Conservation (phyloP, 768 basidiomycete species). For the Hemileccinum impolitum region DNA sequence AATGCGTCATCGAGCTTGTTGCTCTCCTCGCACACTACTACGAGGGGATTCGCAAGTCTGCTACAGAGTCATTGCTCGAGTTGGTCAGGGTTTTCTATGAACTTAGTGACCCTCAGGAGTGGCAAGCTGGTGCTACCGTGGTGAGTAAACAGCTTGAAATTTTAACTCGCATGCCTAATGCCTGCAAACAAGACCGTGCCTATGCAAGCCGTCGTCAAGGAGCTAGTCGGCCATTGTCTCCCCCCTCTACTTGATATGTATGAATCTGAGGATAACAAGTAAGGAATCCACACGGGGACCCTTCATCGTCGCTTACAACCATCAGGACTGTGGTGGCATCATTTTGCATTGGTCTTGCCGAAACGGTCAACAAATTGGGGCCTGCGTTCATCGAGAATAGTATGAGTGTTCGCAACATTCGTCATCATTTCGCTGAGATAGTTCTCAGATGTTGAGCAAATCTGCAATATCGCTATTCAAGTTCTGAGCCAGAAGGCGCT, state of each 20-base stretch:
- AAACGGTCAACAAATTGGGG: constrained; percentile 90
- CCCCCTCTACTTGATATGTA: constrained; percentile 82
- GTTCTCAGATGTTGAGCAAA: constrained; percentile 59
- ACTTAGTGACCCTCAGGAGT: constrained; percentile 75
- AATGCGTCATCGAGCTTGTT: constrained; percentile 74
- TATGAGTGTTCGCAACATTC: constrained; percentile 37
- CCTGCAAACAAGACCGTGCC: constrained; percentile 37
- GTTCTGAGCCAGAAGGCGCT: constrained; percentile 92
- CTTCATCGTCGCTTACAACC: constrained; percentile 13
- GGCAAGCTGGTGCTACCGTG: constrained; percentile 68
- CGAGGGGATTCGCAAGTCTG: constrained; percentile 94
- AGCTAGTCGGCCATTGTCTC: constrained; percentile 74
- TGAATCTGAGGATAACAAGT: constrained; percentile 97
- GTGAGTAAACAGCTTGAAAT: constrained; percentile 39
- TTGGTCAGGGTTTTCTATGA: constrained; percentile 92
- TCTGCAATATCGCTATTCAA: constrained; percentile 79
- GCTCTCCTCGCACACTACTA: constrained; percentile 87
- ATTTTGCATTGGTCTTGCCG: constrained; percentile 84
- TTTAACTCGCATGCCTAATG: constrained; percentile 6
- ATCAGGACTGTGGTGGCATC: constrained; percentile 81
- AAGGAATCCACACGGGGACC: constrained; percentile 33
- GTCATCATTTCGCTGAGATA: constrained; percentile 3
- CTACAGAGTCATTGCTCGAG: constrained; percentile 83
- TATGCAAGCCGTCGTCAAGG: constrained; percentile 66
- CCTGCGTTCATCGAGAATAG: constrained; percentile 79